phyloP scores from a whole-genome alignment of 768 basidiomycete species.

The Russula emetica region DNA sequence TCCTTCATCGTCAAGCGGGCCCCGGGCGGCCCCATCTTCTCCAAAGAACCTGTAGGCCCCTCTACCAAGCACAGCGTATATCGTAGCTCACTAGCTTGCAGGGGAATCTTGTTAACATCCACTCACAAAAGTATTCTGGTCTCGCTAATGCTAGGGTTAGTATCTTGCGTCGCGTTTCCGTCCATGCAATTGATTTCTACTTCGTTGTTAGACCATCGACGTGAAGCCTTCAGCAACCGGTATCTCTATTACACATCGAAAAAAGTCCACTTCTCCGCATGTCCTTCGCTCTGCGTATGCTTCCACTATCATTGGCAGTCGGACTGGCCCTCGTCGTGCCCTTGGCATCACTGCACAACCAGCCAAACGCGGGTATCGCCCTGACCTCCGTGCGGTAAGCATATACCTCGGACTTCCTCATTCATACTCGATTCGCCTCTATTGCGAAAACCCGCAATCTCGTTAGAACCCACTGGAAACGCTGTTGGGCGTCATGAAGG shows the following conservation, averaged over 20 bases:
- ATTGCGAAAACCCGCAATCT: slow-evolving; percentile 52
- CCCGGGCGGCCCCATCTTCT: slow-evolving; percentile 71
- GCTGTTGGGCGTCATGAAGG: slow-evolving; percentile 64
- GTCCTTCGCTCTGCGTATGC: slow-evolving; percentile 48
- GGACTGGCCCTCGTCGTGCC: slow-evolving; percentile 68
- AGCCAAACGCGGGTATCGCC: slow-evolving; percentile 67
- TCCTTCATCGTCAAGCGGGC: slow-evolving; percentile 81
- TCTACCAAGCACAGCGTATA: background rate
- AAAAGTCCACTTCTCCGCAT: slow-evolving; percentile 52
- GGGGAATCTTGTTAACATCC: slow-evolving; percentile 84
- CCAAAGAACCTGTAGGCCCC: slow-evolving; percentile 70
- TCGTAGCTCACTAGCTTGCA: slow-evolving; percentile 31
- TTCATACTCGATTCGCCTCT: slow-evolving; percentile 13
- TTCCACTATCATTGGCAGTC: slow-evolving; percentile 54
- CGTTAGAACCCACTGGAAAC: slow-evolving; percentile 90
- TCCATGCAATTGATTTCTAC: background rate
- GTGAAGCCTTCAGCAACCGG: slow-evolving; percentile 52
- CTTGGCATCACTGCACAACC: slow-evolving; percentile 56
- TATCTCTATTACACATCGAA: slow-evolving; percentile 61
- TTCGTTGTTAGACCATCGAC: slow-evolving; percentile 53
- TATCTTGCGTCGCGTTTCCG: background rate
- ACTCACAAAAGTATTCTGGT: slow-evolving; percentile 92
- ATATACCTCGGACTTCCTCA: background rate
- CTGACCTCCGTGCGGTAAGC: slow-evolving; percentile 75
- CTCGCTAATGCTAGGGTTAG: slow-evolving; percentile 77